Evolutionary conservation across 257 asterid genomes (phyloP).

Genomic region (Vinca minor): DNA sequence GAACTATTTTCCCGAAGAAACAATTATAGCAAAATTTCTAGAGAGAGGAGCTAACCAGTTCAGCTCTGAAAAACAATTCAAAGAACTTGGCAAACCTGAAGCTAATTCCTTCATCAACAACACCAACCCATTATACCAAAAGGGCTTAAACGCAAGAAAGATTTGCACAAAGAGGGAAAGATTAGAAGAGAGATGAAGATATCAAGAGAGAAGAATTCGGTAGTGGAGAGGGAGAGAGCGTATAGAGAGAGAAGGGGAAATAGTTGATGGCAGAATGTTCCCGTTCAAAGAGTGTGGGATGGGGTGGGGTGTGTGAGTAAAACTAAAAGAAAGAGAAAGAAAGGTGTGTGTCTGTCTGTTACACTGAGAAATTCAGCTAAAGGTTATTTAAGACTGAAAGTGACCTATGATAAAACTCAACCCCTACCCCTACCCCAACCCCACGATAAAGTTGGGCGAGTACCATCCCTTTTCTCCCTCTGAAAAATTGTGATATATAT

Average conservation of each 20-base stretch:
- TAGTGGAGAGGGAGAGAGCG: slow-evolving; percentile 4
- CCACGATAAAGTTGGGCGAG: neutral
- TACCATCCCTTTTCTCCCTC: too few relatives aligned
- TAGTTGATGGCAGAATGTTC: slow-evolving; percentile 30
- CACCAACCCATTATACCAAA: neutral
- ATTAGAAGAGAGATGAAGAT: neutral
- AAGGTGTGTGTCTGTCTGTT: slow-evolving; percentile 22
- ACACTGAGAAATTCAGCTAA: slow-evolving; percentile 26
- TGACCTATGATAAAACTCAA: slow-evolving; percentile 30
- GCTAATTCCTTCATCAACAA: neutral
- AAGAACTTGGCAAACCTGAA: neutral
- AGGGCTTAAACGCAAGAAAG: neutral
- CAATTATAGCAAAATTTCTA: neutral
- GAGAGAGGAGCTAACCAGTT: slow-evolving; percentile 12
- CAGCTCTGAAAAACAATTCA: neutral
- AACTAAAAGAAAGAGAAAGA: neutral
- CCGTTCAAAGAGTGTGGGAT: slow-evolving; percentile 35
- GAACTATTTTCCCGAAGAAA: too few relatives aligned
- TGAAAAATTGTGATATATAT: too few relatives aligned
- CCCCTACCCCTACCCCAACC: slow-evolving; percentile 3
- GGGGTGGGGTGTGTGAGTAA: slow-evolving; percentile 2
- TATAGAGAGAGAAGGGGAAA: slow-evolving; percentile 8
- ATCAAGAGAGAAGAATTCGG: neutral
- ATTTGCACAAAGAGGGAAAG: neutral
- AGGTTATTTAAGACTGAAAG: slow-evolving; percentile 32